A percentile compares a stretch with the other conserved stretches of the same genome.
Evolutionary conservation across 1,284 basidiomycete species (phyloP).

Genomic region (Pterulicium gracile): DNA sequence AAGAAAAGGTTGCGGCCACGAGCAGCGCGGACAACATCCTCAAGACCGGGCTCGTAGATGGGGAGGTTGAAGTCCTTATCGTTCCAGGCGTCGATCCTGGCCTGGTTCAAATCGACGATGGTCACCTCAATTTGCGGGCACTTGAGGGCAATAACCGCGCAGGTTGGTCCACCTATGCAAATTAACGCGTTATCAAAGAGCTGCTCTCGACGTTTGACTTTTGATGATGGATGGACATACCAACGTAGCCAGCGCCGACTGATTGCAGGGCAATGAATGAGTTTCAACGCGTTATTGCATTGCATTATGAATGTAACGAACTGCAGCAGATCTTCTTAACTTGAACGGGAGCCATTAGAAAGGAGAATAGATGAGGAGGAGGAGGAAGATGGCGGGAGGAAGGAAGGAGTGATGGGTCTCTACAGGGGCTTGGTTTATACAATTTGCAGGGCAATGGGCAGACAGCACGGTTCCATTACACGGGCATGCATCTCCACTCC

Average conservation of each 20-base stretch:
- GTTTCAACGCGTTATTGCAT: too few relatives aligned
- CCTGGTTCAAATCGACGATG: conserved; percentile 95
- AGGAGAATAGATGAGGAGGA: conserved; percentile 1
- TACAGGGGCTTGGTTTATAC: too few relatives aligned
- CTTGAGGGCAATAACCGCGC: conserved; percentile 90
- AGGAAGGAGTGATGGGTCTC: not conserved
- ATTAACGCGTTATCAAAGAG: conserved; percentile 9
- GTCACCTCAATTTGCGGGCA: conserved; percentile 93
- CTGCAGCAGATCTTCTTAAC: conserved; percentile 89
- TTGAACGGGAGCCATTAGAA: conserved; percentile 46
- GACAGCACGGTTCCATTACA: too few relatives aligned
- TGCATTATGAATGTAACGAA: conserved; percentile 40
- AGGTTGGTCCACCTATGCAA: conserved; percentile 76
- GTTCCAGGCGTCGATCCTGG: conserved; percentile 96
- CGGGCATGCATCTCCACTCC: too few relatives aligned
- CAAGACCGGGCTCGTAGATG: conserved; percentile 98
- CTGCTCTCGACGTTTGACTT: not conserved
- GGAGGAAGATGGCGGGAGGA: not conserved
- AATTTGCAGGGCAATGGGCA: too few relatives aligned
- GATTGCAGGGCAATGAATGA: too few relatives aligned
- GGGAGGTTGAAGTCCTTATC: conserved; percentile 64
- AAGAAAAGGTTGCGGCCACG: conserved; percentile 96
- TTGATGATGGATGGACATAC: conserved; percentile 33
- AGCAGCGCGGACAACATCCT: conserved; percentile 80
- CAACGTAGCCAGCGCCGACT: conserved; percentile 97